A percentile compares a stretch with the other conserved stretches of the same genome.
phyloP scores from a whole-genome alignment of 768 basidiomycete genomes.

The Trametes maxima region DNA sequence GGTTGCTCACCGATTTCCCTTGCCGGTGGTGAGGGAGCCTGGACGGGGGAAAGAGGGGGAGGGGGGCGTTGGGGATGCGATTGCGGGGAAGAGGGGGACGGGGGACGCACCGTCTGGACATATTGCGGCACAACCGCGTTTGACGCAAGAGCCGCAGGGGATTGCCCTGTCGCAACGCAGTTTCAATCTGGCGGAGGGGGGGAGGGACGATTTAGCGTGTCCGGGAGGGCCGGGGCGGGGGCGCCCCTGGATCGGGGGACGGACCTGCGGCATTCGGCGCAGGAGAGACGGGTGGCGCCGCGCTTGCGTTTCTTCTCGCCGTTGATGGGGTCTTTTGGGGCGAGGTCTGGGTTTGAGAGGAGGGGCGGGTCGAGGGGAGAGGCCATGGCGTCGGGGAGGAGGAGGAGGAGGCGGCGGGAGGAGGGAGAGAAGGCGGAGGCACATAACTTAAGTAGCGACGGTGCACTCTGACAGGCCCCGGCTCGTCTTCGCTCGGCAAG shows the following conservation, averaged over 20 bases:
- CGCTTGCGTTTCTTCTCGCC: conserved; percentile 49
- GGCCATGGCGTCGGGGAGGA: conserved; percentile 12
- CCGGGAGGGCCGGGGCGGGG: conserved; percentile 1
- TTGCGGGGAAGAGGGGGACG: conserved; percentile 3
- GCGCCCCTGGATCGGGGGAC: conserved; percentile 16
- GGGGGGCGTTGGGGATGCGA: conserved; percentile 10
- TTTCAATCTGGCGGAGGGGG: conserved; percentile 50
- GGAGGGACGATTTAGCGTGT: conserved; percentile 15
- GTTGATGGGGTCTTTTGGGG: conserved; percentile 16
- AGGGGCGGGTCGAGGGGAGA: conserved; percentile 15
- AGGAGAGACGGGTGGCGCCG: conserved; percentile 75
- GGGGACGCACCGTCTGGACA: conserved; percentile 68
- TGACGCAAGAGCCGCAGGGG: conserved; percentile 80
- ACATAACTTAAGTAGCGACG: not conserved
- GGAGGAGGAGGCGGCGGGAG: conserved; percentile 9
- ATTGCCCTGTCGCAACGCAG: conserved; percentile 74
- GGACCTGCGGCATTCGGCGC: conserved; percentile 79
- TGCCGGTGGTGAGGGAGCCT: conserved; percentile 81
- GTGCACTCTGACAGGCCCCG: not conserved
- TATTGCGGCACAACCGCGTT: conserved; percentile 78
- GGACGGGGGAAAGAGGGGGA: conserved; percentile 12
- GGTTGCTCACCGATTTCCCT: conserved; percentile 70
- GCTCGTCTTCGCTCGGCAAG: conserved; percentile 12
- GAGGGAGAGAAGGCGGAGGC: not conserved
- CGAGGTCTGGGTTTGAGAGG: conserved; percentile 17